Conservation (phyloP, 495 filamentous ascomycete species). For the Hyaloscypha variabilis region DNA sequence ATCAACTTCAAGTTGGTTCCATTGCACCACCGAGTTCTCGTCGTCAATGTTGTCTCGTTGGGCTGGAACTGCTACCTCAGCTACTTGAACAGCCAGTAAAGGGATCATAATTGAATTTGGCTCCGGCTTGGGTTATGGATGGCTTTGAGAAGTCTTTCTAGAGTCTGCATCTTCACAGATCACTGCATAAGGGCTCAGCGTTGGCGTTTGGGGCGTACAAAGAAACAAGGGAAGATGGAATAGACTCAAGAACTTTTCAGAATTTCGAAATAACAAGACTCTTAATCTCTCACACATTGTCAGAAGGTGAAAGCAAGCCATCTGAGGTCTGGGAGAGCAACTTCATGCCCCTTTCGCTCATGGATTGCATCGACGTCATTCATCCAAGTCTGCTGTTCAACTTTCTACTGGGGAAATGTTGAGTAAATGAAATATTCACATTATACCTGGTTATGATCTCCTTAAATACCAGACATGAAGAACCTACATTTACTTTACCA, state of each 20-base stretch:
- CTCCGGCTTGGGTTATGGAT: not conserved
- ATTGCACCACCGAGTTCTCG: conserved; percentile 79
- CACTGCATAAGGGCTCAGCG: conserved; percentile 23
- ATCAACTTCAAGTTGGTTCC: conserved; percentile 92
- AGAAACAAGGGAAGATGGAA: not conserved
- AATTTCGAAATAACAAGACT: not conserved
- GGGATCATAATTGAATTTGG: conserved; percentile 1
- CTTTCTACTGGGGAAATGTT: not conserved
- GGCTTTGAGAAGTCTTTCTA: conserved; percentile 11
- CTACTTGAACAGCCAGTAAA: conserved; percentile 64
- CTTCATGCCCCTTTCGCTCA: too few species aligned
- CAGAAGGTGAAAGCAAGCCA: not conserved
- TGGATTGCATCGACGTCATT: not conserved
- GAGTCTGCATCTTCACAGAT: conserved; percentile 15
- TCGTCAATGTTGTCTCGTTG: conserved; percentile 80
- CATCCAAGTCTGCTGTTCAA: not conserved
- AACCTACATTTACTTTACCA: not conserved
- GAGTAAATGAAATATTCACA: not conserved
- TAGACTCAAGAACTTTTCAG: conserved; percentile 2
- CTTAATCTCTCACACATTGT: not conserved
- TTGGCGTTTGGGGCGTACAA: conserved; percentile 15
- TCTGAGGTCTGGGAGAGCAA: too few species aligned
- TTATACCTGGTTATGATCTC: not conserved
- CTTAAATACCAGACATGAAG: not conserved
- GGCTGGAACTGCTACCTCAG: conserved; percentile 98